phyloP scores from a whole-genome alignment of 2,329 filamentous ascomycete genomes.

The Alternaria hordeiaustralica region DNA sequence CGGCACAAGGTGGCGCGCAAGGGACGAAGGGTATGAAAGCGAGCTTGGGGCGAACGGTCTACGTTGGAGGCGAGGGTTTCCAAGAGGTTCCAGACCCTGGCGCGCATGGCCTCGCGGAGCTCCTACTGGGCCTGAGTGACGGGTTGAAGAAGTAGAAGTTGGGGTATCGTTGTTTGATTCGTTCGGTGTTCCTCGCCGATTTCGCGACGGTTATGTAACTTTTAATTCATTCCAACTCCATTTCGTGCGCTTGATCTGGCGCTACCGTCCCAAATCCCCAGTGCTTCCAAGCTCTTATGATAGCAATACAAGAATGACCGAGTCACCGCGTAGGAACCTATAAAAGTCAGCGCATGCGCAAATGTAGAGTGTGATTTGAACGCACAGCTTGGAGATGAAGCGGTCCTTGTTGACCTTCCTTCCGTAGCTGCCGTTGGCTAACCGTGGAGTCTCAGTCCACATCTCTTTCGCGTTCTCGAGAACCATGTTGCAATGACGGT shows the following conservation, averaged over 20 bases:
- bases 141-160: slow-evolving; percentile 48
- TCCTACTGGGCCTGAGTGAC: slow-evolving; percentile 79
- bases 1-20: slow-evolving; percentile 77
- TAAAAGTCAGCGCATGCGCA: slow-evolving; percentile 19
- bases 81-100: slow-evolving; percentile 77
- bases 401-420: slow-evolving; percentile 95
- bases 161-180: slow-evolving; percentile 41
- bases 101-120: slow-evolving; percentile 79
- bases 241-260: slow-evolving; percentile 15
- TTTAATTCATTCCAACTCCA: slow-evolving; percentile 41
- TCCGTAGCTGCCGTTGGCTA: slow-evolving; percentile 86
- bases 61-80: slow-evolving; percentile 76
- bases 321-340: slow-evolving; percentile 86
- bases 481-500: slow-evolving; percentile 99
- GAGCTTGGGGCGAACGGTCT: slow-evolving; percentile 82
- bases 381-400: slow-evolving; percentile 96
- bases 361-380: slow-evolving; percentile 23
- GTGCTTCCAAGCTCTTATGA: slow-evolving; percentile 60
- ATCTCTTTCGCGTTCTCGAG: slow-evolving; percentile 98
- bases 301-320: slow-evolving; percentile 84
- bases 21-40: slow-evolving; percentile 92
- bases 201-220: slow-evolving; percentile 42
- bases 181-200: slow-evolving; percentile 28
- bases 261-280: slow-evolving; percentile 10
- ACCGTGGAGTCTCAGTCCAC: slow-evolving; percentile 94